phyloP scores from a whole-genome alignment of 306 rosid species.

The Malus sieversii region DNA sequence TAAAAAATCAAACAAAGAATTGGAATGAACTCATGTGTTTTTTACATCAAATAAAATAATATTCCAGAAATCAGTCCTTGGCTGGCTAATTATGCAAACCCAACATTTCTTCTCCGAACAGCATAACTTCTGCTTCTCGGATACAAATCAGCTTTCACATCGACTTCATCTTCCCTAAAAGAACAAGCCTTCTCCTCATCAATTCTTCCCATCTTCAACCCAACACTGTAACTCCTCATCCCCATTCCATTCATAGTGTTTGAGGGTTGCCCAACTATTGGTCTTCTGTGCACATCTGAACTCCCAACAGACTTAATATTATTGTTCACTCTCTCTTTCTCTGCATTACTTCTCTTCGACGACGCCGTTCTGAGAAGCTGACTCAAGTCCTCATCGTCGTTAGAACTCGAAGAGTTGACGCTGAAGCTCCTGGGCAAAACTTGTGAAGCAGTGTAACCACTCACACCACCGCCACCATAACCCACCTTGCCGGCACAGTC shows the following conservation, averaged over 20 bases:
- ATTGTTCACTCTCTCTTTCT: neutral
- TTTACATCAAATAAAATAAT: neutral
- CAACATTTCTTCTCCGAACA: neutral
- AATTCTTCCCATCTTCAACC: slow-evolving; percentile 38
- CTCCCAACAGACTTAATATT: neutral
- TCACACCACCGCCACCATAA: neutral
- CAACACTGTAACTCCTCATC: slow-evolving; percentile 26
- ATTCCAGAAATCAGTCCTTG: neutral
- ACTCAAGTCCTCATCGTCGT: neutral
- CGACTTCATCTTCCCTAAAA: slow-evolving; percentile 31
- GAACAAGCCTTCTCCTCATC: slow-evolving; percentile 51
- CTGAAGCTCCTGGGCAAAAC: slow-evolving; percentile 15
- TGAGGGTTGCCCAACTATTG: neutral
- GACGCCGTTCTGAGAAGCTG: neutral
- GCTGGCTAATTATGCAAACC: neutral
- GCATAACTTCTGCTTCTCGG: slow-evolving; percentile 25
- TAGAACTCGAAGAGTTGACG: slow-evolving; percentile 2
- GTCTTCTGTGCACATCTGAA: slow-evolving; percentile 7
- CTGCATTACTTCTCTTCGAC: neutral
- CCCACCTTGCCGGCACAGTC: slow-evolving; percentile 29
- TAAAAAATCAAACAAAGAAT: neutral
- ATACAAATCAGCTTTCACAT: slow-evolving; percentile 13
- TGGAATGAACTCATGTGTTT: neutral
- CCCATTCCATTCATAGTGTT: slow-evolving; percentile 1
- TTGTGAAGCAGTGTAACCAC: neutral